phyloP scores from a whole-genome alignment of 768 basidiomycete genomes.

The Trametes cinnabarina region DNA sequence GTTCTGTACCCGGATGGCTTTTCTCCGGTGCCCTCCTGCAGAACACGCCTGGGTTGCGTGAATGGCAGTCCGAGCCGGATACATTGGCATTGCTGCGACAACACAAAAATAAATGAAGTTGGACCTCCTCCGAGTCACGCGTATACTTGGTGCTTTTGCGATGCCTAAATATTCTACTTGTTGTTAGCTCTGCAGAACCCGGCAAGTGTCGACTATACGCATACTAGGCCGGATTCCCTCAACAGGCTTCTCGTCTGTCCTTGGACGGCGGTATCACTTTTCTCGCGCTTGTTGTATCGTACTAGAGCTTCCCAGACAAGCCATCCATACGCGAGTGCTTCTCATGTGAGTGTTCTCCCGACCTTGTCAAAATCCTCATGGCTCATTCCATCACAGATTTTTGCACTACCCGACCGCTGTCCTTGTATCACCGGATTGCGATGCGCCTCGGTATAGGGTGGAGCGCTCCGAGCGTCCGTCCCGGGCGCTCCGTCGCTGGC shows the following conservation, averaged over 20 bases:
- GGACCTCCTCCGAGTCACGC: slow-evolving; percentile 11
- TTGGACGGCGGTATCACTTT: not conserved
- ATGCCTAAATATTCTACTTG: not conserved
- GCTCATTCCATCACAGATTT: not conserved
- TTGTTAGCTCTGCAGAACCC: not conserved
- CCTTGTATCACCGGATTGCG: slow-evolving; percentile 1
- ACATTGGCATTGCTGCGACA: not conserved
- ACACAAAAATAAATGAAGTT: not conserved
- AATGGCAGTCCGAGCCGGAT: not conserved
- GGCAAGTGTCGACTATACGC: not conserved
- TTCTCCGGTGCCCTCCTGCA: not conserved
- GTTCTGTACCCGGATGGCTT: slow-evolving; percentile 3
- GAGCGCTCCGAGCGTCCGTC: slow-evolving; percentile 5
- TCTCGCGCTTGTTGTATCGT: slow-evolving; percentile 1
- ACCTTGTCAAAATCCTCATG: not conserved
- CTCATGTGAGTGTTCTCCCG: not conserved
- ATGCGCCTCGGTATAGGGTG: not conserved
- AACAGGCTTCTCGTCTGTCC: not conserved
- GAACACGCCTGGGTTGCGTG: not conserved
- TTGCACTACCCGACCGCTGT: no score
- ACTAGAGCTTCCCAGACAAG: not conserved
- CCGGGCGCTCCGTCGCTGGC: slow-evolving; percentile 12
- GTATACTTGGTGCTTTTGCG: not conserved
- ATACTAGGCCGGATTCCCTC: slow-evolving; percentile 1
- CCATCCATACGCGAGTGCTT: not conserved